Base-by-base conservation (phyloP, 805 yeast species). In the Jamesozyma hellenica region DNA sequence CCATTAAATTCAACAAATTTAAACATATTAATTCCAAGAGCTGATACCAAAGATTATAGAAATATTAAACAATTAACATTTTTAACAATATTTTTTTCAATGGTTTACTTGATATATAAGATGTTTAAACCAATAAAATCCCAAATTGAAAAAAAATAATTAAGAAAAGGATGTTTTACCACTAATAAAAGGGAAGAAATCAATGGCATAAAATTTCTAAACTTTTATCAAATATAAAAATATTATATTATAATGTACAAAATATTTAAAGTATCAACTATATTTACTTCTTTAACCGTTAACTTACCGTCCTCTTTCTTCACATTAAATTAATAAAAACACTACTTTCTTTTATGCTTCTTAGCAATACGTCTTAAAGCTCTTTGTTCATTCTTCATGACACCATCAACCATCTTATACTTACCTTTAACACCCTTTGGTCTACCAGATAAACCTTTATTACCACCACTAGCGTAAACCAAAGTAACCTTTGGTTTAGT, bases 361-460 rank as follows among this genome's bases (percentile, higher is more conserved):
- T 88, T 92, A 19, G 86, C 82, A 50, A 88, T 84, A 60, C 97
- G 79, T 57, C 75, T 79, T 56, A 90, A 69, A 12, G 97, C 96
- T 50, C 98, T 72, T 71, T 82, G 88, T 66, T 92, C 99, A 63
- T 92, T 92, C 83, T 92, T 92, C 82, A 86, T 70, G 16, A 80
- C 84, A 71, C 97, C 97, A 65, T 92, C 99, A 52, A 92, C 97
- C 98, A 92, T 92, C 80, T 85, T 92, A 69, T 92, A 92, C 61
- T 85, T 87, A 66, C 99, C 99, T 63, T 79, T 86, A 51, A 92
- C 77, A 61, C 98, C 99, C 66, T 77, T 82, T 32, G 99, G 99
- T 68, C 99, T 82, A 41, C 98, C 98, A 50, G 83, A 70, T 38
- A 88, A 66, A 43, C 95, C 95, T 61, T 69, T 82, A 64, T 92